These are phyloP conservation scores for Metschnikowia dekortorum DNA, from an alignment of 805 yeast genomes.

Conservation along the genomic window DNA sequence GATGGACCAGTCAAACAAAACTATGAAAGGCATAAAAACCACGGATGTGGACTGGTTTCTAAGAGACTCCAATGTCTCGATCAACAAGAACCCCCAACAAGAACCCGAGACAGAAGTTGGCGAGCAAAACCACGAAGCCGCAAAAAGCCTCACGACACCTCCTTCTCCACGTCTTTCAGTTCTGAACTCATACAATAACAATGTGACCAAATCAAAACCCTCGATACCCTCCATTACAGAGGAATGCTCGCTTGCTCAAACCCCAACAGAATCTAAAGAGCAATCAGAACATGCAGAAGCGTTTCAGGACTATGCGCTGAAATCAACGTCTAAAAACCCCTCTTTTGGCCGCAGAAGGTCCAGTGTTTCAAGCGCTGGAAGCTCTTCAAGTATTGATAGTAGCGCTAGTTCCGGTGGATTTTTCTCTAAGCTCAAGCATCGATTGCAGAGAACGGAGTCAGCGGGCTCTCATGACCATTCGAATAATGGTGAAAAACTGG, in stretches of 20 bases:
- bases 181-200: constrained; percentile 31
- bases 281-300: neutral
- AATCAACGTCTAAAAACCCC: neutral
- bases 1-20: constrained; percentile 12
- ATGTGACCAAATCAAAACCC: constrained; percentile 30
- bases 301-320: constrained; percentile 1
- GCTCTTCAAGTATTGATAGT: constrained; percentile 14
- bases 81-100: neutral
- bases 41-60: constrained; percentile 52
- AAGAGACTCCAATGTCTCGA: constrained; percentile 27
- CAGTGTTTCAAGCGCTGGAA: constrained; percentile 17
- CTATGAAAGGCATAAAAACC: constrained; percentile 30
- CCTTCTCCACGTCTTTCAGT: constrained; percentile 16
- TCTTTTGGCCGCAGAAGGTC: constrained; percentile 15
- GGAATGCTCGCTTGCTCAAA: constrained; percentile 6
- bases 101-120: neutral
- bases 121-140: neutral
- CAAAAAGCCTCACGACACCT: constrained; percentile 11
- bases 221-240: constrained; percentile 26
- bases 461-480: neutral
- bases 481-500: neutral
- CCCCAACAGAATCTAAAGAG: neutral
- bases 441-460: constrained; percentile 19
- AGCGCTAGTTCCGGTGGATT: constrained; percentile 21
- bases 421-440: constrained; percentile 35